Base-by-base conservation (phyloP, 495 filamentous ascomycete species). In the Tuber aestivum region DNA sequence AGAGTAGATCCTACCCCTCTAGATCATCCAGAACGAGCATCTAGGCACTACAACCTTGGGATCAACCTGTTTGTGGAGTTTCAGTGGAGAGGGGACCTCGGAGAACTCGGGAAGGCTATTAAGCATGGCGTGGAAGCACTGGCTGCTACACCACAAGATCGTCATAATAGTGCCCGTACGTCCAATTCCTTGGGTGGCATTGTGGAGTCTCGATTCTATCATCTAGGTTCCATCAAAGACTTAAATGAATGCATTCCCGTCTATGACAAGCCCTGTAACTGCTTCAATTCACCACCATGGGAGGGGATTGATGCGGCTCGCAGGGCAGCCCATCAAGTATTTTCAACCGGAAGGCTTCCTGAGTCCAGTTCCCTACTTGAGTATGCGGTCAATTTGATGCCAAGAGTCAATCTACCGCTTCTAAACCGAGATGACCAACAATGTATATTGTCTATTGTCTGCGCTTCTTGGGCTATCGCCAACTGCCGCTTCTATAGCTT, bases 251-350 rank as follows among this genome's bases (percentile, higher is more conserved):
- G 35, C 72, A 6, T 20, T 71, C 12, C 14, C 2, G 18, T 12
- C 70, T 10, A 45, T 35, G 38, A n/a, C 41, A 37, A 72, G 74
- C 16, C 71, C 68, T 20, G n/a, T n/a, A n/a, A n/a, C n/a, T n/a
- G n/a, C n/a, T n/a, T n/a, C n/a, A n/a, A n/a, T n/a, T n/a, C n/a
- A n/a, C n/a, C n/a, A n/a, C n/a, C n/a, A n/a, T n/a, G n/a, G n/a
- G n/a, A n/a, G n/a, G n/a, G 74, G 27, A 77, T 76, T 1, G 20
- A 70, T 27, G 75, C 41, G 32, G 74, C 70, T 48, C 61, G 74
- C 2, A 40, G n/a, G 9, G 42, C 35, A 20, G 32, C 69, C 1
- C 41, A n/a, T 27, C n/a, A 12, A 42, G 38, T 42, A 16, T 40
- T 9, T n/a, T n/a, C n/a, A 7, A 16, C n/a, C 32, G 44, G 18